Conservation (phyloP, 805 yeast genomes). For the Candida loeiensis region DNA sequence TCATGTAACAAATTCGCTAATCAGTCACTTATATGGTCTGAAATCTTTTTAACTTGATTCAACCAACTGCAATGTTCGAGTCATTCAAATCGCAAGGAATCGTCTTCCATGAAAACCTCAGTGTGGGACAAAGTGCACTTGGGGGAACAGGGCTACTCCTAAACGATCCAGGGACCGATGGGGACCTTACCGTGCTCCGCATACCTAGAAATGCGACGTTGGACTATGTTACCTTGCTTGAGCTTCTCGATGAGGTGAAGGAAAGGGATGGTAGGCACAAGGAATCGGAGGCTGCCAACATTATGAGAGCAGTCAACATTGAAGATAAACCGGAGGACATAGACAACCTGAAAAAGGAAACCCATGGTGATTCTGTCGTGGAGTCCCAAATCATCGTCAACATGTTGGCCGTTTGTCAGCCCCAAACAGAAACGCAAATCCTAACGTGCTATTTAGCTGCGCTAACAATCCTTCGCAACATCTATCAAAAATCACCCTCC, state of each 20-base stretch:
- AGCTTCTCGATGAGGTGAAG: conserved; percentile 17
- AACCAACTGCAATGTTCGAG: too few relatives aligned
- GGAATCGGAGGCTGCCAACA: too few relatives aligned
- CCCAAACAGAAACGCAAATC: conserved; percentile 28
- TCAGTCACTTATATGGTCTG: too few relatives aligned
- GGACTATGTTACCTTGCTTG: conserved; percentile 22
- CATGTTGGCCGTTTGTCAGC: conserved; percentile 20
- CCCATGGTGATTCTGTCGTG: neutral
- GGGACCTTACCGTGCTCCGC: conserved; percentile 11
- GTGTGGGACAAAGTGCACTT: conserved; percentile 18
- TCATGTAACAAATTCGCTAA: too few relatives aligned
- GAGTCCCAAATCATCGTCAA: conserved; percentile 21
- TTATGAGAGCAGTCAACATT: too few relatives aligned
- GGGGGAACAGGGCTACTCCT: conserved; percentile 34
- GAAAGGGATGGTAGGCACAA: neutral
- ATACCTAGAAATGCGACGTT: conserved; percentile 9
- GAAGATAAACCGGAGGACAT: too few relatives aligned
- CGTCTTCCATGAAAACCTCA: conserved; percentile 9
- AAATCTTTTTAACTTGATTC: too few relatives aligned
- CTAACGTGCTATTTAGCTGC: conserved; percentile 23
- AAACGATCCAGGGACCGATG: conserved; percentile 5
- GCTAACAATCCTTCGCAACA: conserved; percentile 12
- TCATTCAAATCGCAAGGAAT: conserved; percentile 1
- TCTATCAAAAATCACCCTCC: neutral
- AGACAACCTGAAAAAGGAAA: neutral